Conservation (phyloP, 169 alveolate species). For the Miamiensis avidus region DNA sequence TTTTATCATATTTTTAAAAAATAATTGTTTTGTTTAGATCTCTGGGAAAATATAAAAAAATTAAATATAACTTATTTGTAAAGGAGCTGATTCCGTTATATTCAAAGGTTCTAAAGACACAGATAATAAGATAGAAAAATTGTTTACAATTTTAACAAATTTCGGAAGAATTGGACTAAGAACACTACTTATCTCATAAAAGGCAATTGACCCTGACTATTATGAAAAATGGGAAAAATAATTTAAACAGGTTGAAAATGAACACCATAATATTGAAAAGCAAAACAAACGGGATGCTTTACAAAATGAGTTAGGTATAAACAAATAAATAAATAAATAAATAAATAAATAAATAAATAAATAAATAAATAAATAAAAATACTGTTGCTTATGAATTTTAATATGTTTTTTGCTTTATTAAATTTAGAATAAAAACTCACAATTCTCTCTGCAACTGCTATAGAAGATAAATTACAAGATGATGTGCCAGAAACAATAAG, state of each 20-base stretch:
- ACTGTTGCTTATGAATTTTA: too few relatives aligned
- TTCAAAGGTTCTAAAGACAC: background rate
- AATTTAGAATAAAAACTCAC: conserved; percentile 78
- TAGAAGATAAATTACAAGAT: conserved; percentile 94
- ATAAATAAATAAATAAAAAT: too few relatives aligned
- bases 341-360: too few relatives aligned
- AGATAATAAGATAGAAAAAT: background rate
- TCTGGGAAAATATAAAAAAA: background rate
- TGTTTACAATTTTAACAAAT: background rate
- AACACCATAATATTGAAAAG: background rate
- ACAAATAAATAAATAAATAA: too few relatives aligned
- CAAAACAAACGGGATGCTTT: background rate
- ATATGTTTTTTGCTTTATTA: too few relatives aligned
- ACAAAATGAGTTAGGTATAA: background rate
- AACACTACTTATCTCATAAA: background rate
- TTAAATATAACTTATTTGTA: background rate
- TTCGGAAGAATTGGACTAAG: background rate
- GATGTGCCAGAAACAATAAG: conserved; percentile 92
- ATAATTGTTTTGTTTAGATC: too few relatives aligned
- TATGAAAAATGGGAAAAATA: background rate
- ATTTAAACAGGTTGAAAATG: background rate
- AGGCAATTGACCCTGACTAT: background rate
- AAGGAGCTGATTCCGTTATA: background rate
- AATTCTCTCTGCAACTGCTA: conserved; percentile 92
- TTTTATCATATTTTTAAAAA: too few relatives aligned